Percentiles rank a stretch among this genome's conserved stretches.
These are phyloP conservation scores for Lojkania enalia DNA, from an alignment of 2,329 filamentous ascomycete species.

Conservation along the genomic window DNA sequence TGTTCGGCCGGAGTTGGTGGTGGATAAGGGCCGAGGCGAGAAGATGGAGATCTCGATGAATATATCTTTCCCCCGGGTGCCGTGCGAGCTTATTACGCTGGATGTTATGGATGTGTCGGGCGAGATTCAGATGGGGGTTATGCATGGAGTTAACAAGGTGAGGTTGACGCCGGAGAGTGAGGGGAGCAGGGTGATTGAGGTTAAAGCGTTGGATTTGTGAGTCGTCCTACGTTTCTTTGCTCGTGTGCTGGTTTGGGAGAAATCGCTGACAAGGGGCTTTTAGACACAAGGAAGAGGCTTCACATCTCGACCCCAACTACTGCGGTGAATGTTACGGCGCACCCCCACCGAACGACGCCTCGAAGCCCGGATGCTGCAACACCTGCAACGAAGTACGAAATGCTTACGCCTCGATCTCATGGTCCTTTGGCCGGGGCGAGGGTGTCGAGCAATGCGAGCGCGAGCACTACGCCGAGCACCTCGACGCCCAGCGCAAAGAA, in stretches of 20 bases:
- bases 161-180: slow-evolving; percentile 72
- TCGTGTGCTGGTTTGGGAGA: background rate
- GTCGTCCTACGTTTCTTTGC: slow-evolving; percentile 8
- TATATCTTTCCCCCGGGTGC: slow-evolving; percentile 89
- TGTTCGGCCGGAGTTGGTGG: slow-evolving; percentile 89
- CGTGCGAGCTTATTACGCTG: slow-evolving; percentile 92
- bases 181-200: slow-evolving; percentile 62
- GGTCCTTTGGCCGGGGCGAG: slow-evolving; percentile 92
- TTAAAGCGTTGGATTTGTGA: slow-evolving; percentile 45
- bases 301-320: slow-evolving; percentile 87
- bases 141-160: slow-evolving; percentile 90
- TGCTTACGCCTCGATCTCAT: slow-evolving; percentile 84
- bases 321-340: slow-evolving; percentile 95
- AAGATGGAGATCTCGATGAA: slow-evolving; percentile 99
- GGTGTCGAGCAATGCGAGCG: slow-evolving; percentile 93
- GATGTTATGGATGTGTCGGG: slow-evolving; percentile 99
- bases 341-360: slow-evolving; percentile 67
- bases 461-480: slow-evolving; percentile 87
- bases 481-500: slow-evolving; percentile 86
- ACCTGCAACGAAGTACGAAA: slow-evolving; percentile 96
- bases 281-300: slow-evolving; percentile 68
- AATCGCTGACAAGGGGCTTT: slow-evolving; percentile 8
- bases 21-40: slow-evolving; percentile 96
- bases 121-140: slow-evolving; percentile 91
- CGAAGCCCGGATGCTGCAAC: slow-evolving; percentile 90